Conservation (phyloP, 2,329 filamentous ascomycete species). For the Geosmithia flava region DNA sequence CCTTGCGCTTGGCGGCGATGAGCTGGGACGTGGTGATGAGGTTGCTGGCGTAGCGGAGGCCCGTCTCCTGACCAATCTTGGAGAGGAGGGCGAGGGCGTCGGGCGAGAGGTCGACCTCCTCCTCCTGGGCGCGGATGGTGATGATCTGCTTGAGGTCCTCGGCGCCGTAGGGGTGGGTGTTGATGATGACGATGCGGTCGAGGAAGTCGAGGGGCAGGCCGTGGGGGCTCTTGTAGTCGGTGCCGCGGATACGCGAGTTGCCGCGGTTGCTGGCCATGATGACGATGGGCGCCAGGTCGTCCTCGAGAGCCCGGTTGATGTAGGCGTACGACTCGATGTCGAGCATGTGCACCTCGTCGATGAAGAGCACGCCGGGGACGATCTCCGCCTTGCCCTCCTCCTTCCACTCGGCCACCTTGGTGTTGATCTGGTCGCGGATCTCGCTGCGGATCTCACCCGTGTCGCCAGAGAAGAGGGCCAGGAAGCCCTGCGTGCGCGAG, state of each 20-base stretch:
- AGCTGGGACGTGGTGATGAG: conserved; percentile 91
- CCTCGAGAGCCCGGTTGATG: conserved; percentile 92
- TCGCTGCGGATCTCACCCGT: conserved; percentile 96
- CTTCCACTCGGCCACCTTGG: conserved; percentile 97
- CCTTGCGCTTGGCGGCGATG: conserved; percentile 72
- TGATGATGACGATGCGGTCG: conserved; percentile 91
- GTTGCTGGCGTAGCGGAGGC: conserved; percentile 92
- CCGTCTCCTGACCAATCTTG: conserved; percentile 89
- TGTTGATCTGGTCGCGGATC: conserved; percentile 97
- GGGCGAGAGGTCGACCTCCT: conserved; percentile 83
- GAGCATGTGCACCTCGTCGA: conserved; percentile 99
- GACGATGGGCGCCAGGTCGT: conserved; percentile 88
- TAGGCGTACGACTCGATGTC: conserved; percentile 99
- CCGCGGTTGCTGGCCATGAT: conserved; percentile 99
- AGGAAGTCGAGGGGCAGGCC: conserved; percentile 92
- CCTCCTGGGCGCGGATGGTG: conserved; percentile 83
- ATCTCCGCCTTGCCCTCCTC: conserved; percentile 99
- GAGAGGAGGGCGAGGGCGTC: conserved; percentile 88
- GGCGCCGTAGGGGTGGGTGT: conserved; percentile 69
- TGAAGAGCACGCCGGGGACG: conserved; percentile 91
- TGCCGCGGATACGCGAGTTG: conserved; percentile 82
- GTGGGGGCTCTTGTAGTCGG: conserved; percentile 85
- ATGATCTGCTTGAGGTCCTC: conserved; percentile 91
- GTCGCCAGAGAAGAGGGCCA: conserved; percentile 94
- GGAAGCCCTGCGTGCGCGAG: conserved; percentile 93